Evolutionary conservation across 129 eudicot species (phyloP).

Genomic region (Flaveria ramosissima): DNA sequence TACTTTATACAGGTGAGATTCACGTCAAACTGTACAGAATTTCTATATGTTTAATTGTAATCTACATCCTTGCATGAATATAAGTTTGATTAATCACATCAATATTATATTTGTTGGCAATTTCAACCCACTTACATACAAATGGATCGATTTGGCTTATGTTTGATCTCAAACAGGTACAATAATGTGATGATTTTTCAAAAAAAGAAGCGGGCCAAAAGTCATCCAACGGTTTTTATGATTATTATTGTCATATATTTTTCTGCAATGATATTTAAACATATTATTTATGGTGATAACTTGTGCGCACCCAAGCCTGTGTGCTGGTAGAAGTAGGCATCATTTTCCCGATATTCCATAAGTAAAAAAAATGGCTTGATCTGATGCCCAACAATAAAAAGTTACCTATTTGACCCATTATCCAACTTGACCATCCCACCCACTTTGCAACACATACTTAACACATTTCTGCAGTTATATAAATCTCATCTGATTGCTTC

Average conservation of each 20-base stretch:
- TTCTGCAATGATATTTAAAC: not conserved
- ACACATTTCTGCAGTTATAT: not conserved
- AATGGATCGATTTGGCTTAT: constrained; percentile 1
- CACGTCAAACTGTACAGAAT: not conserved
- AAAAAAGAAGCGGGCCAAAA: not conserved
- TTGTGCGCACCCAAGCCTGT: not conserved
- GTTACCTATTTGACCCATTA: not conserved
- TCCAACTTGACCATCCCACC: not conserved
- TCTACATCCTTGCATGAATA: constrained; percentile 7
- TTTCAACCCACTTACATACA: constrained; percentile 1
- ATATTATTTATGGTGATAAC: not conserved
- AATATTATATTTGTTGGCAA: not conserved
- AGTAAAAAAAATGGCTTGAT: not conserved
- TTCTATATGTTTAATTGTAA: constrained; percentile 1
- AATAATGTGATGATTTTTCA: not conserved
- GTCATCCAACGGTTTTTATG: not conserved
- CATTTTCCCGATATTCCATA: not conserved
- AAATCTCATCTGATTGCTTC: not conserved
- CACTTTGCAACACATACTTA: not conserved
- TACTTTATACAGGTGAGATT: constrained; percentile 81
- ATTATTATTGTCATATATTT: not conserved
- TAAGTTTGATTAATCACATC: not conserved
- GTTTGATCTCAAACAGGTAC: not conserved
- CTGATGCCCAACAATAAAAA: not conserved
- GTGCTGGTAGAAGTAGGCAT: too few species aligned